These are phyloP conservation scores for Populus alba DNA, from an alignment of 345 rosid species.

Conservation along the genomic window DNA sequence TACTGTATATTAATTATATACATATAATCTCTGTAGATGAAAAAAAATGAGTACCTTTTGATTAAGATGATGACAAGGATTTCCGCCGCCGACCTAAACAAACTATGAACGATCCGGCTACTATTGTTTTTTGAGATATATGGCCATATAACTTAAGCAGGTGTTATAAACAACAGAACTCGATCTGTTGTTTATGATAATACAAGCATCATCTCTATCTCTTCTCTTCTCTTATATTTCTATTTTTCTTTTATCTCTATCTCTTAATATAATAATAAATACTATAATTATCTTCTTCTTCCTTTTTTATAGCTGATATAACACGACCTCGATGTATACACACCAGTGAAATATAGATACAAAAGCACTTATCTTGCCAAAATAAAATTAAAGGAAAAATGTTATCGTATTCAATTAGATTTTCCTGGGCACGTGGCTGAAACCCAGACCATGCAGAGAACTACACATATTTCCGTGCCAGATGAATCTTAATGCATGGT, in stretches of 20 bases:
- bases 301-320: too few relatives aligned
- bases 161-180: too few relatives aligned
- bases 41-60: background rate
- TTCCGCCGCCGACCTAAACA: background rate
- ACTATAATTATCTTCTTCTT: too few relatives aligned
- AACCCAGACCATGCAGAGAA: slow-evolving; percentile 30
- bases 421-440: slow-evolving; percentile 29
- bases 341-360: background rate
- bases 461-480: slow-evolving; percentile 39
- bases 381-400: background rate
- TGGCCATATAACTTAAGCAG: background rate
- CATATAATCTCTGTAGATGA: background rate
- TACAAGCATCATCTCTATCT: background rate
- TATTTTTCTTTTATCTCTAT: too few relatives aligned
- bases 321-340: too few relatives aligned
- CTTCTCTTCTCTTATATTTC: too few relatives aligned
- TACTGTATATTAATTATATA: too few relatives aligned
- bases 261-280: too few relatives aligned
- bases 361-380: background rate
- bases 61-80: background rate
- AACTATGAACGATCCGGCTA: background rate
- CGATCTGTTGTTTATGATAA: too few relatives aligned
- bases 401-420: too few relatives aligned
- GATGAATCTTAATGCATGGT: slow-evolving; percentile 36
- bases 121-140: background rate